phyloP scores from a whole-genome alignment of 805 yeast species.

The Maudiozyma turicensis region DNA sequence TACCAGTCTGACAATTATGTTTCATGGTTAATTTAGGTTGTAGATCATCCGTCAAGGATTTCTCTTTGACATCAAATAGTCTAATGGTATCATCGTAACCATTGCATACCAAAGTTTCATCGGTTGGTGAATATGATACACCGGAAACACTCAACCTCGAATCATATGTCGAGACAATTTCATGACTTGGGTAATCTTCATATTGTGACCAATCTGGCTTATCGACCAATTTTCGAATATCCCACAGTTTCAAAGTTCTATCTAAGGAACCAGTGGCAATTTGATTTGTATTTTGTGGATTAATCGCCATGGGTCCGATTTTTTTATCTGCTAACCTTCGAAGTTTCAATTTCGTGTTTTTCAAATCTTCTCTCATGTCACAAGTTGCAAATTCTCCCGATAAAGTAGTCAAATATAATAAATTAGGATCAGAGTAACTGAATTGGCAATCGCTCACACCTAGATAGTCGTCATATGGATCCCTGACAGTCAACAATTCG shows the following conservation, averaged over 20 bases:
- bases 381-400: constrained; percentile 70
- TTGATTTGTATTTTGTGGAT: constrained; percentile 56
- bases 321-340: constrained; percentile 75
- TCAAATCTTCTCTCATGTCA: constrained; percentile 47
- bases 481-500: constrained; percentile 50
- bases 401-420: constrained; percentile 65
- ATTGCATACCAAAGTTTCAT: constrained; percentile 68
- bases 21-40: constrained; percentile 54
- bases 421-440: constrained; percentile 39
- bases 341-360: constrained; percentile 22
- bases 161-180: constrained; percentile 45
- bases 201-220: constrained; percentile 49
- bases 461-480: constrained; percentile 41
- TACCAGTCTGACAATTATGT: constrained; percentile 93
- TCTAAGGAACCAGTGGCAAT: constrained; percentile 87
- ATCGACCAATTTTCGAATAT: constrained; percentile 46
- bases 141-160: constrained; percentile 77
- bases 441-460: constrained; percentile 73
- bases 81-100: constrained; percentile 85
- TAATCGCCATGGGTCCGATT: constrained; percentile 79
- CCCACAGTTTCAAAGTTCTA: constrained; percentile 80
- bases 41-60: constrained; percentile 29
- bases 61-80: constrained; percentile 47
- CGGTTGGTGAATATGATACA: constrained; percentile 66
- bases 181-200: constrained; percentile 34